phyloP scores from a whole-genome alignment of 148 eudicot genomes.

The Beta vulgaris region DNA sequence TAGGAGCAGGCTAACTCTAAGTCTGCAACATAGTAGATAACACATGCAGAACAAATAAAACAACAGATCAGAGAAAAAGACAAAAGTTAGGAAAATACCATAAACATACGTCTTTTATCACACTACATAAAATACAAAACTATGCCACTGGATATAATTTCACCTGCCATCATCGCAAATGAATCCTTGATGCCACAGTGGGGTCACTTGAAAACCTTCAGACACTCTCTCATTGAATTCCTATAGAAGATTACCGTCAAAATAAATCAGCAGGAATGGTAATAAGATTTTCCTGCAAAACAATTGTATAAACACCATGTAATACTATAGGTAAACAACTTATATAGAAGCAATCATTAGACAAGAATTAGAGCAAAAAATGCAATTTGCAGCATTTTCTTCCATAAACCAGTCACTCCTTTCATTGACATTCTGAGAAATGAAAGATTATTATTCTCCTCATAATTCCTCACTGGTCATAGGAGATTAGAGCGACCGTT shows the following conservation, averaged over 20 bases:
- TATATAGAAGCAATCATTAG: no score
- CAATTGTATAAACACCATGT: neutral
- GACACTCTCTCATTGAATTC: conserved; percentile 62
- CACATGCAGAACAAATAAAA: neutral
- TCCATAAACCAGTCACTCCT: conserved; percentile 1
- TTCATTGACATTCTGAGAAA: neutral
- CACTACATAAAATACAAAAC: neutral
- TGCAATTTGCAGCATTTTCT: neutral
- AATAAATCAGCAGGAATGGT: neutral
- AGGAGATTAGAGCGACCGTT: neutral
- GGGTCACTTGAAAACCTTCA: conserved; percentile 92
- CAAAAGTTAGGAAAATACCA: neutral
- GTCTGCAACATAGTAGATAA: neutral
- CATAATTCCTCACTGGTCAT: neutral
- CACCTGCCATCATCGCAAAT: conserved; percentile 96
- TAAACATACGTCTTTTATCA: no score
- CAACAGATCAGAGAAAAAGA: neutral
- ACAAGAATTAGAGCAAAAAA: no score
- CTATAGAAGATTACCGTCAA: conserved; percentile 34
- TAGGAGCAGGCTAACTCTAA: neutral
- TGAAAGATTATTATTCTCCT: neutral
- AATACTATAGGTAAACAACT: no score
- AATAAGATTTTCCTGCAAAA: neutral
- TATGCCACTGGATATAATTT: conserved; percentile 7
- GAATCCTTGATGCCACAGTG: conserved; percentile 92